Percentiles rank a stretch among this genome's conserved stretches.
phyloP scores from a whole-genome alignment of 257 asterid species.

The Salvia rosmarinus region DNA sequence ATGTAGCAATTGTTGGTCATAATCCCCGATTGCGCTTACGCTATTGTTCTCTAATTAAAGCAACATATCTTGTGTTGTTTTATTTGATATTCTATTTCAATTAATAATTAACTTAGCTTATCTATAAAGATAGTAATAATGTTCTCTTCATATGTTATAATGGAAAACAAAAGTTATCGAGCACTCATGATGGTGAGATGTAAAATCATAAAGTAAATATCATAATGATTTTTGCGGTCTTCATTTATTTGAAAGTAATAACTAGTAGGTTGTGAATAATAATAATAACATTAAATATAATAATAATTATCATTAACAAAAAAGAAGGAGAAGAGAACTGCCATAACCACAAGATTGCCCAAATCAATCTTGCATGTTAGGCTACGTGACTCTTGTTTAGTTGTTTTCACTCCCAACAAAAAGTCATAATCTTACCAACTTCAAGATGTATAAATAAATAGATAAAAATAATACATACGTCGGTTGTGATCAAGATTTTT shows the following conservation, averaged over 20 bases:
- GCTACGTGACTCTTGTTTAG: conserved; percentile 36
- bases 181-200: too few species aligned
- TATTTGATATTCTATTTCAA: background rate
- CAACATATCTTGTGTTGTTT: background rate
- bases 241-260: too few species aligned
- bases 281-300: background rate
- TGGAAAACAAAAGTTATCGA: background rate
- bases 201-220: background rate
- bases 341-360: background rate
- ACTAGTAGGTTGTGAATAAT: background rate
- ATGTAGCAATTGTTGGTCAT: background rate
- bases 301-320: background rate
- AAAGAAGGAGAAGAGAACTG: background rate
- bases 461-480: conserved; percentile 9
- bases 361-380: conserved; percentile 29
- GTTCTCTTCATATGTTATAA: background rate
- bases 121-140: background rate
- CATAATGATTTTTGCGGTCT: background rate
- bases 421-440: conserved; percentile 47
- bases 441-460: background rate
- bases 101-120: background rate
- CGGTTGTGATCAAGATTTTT: conserved; percentile 23
- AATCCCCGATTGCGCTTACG: background rate
- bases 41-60: background rate
- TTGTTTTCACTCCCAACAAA: conserved; percentile 11